These are phyloP conservation scores for Solanum acaule DNA, from an alignment of 257 asterid genomes.

Conservation along the genomic window DNA sequence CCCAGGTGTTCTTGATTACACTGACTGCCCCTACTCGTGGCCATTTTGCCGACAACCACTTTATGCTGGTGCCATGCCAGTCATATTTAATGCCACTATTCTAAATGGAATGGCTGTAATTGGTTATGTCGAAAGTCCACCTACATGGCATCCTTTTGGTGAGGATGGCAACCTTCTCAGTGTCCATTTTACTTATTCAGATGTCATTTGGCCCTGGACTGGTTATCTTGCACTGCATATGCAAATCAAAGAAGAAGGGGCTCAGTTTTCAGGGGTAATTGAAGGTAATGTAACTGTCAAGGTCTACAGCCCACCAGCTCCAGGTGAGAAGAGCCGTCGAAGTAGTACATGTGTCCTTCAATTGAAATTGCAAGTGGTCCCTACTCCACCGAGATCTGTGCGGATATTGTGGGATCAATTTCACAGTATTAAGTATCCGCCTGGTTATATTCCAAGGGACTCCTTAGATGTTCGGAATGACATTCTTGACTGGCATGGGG, in stretches of 20 bases:
- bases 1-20: conserved; percentile 81
- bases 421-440: conserved; percentile 93
- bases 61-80: conserved; percentile 98
- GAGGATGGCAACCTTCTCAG: conserved; percentile 90
- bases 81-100: conserved; percentile 85
- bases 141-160: conserved; percentile 73
- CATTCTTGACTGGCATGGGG: conserved; percentile 99
- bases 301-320: conserved; percentile 70
- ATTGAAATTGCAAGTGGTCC: conserved; percentile 69
- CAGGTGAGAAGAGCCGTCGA: conserved; percentile 53
- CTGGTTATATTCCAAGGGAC: conserved; percentile 96
- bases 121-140: conserved; percentile 82
- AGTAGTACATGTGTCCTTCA: conserved; percentile 64
- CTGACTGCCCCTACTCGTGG: conserved; percentile 98
- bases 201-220: conserved; percentile 98
- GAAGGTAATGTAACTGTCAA: conserved; percentile 82
- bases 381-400: conserved; percentile 81
- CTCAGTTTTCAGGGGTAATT: conserved; percentile 76
- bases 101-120: conserved; percentile 91
- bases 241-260: conserved; percentile 96
- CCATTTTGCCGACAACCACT: conserved; percentile 98
- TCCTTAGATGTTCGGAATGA: conserved; percentile 96
- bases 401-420: conserved; percentile 96
- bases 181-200: conserved; percentile 80
- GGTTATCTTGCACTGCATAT: conserved; percentile 90